These are phyloP conservation scores for Handroanthus guayacan DNA, from an alignment of 257 asterid species.

Conservation along the genomic window DNA sequence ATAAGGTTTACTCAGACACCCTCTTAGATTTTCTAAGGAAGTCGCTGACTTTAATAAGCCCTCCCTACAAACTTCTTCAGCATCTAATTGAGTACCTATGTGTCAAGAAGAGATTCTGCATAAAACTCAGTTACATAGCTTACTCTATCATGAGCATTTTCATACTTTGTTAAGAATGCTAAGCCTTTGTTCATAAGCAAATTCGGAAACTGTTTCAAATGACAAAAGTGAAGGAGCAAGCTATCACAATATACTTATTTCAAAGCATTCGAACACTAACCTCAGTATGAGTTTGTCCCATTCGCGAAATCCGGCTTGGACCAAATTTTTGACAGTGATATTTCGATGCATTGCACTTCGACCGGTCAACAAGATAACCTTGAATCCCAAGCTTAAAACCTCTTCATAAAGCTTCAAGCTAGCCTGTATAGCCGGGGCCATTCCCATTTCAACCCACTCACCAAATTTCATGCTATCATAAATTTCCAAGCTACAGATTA, in stretches of 20 bases:
- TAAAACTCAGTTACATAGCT: too few relatives aligned
- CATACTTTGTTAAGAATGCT: too few relatives aligned
- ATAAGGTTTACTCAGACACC: too few relatives aligned
- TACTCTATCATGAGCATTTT: too few relatives aligned
- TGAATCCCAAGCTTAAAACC: conserved; percentile 59
- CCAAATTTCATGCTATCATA: conserved; percentile 61
- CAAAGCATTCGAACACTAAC: conserved; percentile 30
- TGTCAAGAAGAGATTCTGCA: too few relatives aligned
- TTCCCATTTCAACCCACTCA: conserved; percentile 72
- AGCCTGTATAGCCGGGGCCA: conserved; percentile 57
- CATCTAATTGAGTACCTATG: too few relatives aligned
- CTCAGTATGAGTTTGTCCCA: conserved; percentile 77
- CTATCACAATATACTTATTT: too few relatives aligned
- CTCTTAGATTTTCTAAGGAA: too few relatives aligned
- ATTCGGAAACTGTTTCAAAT: too few relatives aligned
- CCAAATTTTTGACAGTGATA: conserved; percentile 63
- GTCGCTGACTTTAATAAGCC: too few relatives aligned
- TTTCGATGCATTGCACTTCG: conserved; percentile 64
- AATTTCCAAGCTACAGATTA: conserved; percentile 57
- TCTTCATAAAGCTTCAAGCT: conserved; percentile 64
- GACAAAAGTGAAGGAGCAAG: background rate
- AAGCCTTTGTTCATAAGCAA: too few relatives aligned
- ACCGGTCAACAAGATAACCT: conserved; percentile 68
- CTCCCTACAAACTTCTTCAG: too few relatives aligned
- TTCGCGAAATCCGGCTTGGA: conserved; percentile 57